phyloP scores from a whole-genome alignment of 169 alveolate genomes.

The Condylostoma magnum region DNA sequence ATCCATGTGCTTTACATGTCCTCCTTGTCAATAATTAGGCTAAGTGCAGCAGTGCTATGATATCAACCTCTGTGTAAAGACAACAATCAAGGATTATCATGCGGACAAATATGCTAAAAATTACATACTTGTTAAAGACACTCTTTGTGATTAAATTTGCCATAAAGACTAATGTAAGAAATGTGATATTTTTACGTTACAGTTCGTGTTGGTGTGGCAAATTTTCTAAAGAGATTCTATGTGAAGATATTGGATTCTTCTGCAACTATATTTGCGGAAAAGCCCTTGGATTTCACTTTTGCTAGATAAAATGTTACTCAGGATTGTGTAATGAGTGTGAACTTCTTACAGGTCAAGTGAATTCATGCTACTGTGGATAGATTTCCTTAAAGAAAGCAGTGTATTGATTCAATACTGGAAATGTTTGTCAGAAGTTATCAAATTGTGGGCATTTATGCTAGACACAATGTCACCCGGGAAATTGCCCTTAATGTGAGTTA shows the following conservation, averaged over 20 bases:
- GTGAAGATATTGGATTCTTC: constrained; percentile 55
- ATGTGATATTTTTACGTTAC: constrained; percentile 47
- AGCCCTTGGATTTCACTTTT: constrained; percentile 62
- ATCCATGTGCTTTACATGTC: constrained; percentile 76
- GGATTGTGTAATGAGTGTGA: constrained; percentile 70
- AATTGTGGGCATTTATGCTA: constrained; percentile 75
- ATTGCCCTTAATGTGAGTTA: constrained; percentile 69
- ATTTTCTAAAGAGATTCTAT: constrained; percentile 49
- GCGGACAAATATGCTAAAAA: constrained; percentile 74
- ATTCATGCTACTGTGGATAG: constrained; percentile 79
- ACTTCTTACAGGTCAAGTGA: constrained; percentile 45
- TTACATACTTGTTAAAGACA: constrained; percentile 69
- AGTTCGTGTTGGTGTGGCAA: constrained; percentile 71
- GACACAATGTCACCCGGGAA: constrained; percentile 62
- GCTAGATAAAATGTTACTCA: constrained; percentile 67
- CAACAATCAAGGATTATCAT: constrained; percentile 49
- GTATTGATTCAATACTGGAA: constrained; percentile 68
- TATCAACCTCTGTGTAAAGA: constrained; percentile 66
- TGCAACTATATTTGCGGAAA: constrained; percentile 64
- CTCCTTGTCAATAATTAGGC: constrained; percentile 76
- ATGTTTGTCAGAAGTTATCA: constrained; percentile 57
- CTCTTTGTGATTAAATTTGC: constrained; percentile 66
- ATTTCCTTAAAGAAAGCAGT: constrained; percentile 49
- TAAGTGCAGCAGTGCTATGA: constrained; percentile 56
- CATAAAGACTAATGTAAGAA: constrained; percentile 72